A percentile compares a stretch with the other conserved stretches of the same genome.
phyloP scores from a whole-genome alignment of 2,329 filamentous ascomycete species.

The Coniochaeta sp. region DNA sequence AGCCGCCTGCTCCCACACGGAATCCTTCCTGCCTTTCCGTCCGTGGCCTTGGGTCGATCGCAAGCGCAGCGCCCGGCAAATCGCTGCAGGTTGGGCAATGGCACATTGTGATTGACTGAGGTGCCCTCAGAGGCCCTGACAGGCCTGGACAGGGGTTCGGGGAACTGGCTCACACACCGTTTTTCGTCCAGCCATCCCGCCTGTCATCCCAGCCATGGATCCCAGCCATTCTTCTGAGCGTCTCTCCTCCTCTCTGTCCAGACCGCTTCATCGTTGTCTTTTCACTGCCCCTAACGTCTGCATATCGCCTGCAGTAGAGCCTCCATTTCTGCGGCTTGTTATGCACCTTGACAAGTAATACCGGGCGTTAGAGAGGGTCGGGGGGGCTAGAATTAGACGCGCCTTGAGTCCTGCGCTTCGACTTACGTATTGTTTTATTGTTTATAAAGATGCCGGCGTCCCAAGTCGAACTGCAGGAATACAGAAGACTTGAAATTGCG shows the following conservation, averaged over 20 bases:
- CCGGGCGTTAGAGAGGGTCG: background rate
- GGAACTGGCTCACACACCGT: background rate
- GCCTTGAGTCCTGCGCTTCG: background rate
- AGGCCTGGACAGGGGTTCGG: background rate
- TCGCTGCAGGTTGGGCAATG: background rate
- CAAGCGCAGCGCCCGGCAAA: background rate
- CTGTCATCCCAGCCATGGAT: too few species aligned
- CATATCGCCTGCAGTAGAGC: background rate
- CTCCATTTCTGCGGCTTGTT: background rate
- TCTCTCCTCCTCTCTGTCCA: background rate
- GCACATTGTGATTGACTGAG: background rate
- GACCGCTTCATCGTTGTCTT: background rate
- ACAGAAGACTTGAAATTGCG: background rate
- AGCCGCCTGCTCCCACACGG: background rate
- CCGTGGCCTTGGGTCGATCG: slow-evolving; percentile 1
- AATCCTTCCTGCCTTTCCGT: background rate
- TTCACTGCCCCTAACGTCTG: background rate
- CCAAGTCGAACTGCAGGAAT: background rate
- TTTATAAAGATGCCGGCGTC: background rate
- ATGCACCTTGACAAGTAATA: background rate
- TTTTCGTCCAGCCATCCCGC: background rate
- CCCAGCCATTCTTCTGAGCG: background rate
- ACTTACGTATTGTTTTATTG: background rate
- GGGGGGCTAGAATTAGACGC: background rate
- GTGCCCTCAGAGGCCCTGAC: background rate